Conservation (phyloP, 345 rosid species). For the Pugionium dolabratum region DNA sequence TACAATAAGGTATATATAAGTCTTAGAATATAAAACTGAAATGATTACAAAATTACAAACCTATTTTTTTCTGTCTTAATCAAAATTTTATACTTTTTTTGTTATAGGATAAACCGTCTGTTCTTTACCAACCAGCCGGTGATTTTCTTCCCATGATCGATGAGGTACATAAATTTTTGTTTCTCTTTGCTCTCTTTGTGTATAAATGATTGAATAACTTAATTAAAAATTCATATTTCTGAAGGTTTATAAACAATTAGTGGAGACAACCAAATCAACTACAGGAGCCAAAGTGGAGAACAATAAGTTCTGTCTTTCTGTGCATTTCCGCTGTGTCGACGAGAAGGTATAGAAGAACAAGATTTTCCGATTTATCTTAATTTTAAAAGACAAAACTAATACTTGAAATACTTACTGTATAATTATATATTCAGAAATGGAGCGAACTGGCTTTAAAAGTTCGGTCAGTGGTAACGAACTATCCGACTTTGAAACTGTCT, state of each 20-base stretch:
- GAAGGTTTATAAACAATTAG: slow-evolving; percentile 62
- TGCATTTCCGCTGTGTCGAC: slow-evolving; percentile 85
- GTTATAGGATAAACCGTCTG: slow-evolving; percentile 51
- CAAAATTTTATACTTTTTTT: background rate
- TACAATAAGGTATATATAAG: slow-evolving; percentile 48
- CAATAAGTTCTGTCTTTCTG: slow-evolving; percentile 91
- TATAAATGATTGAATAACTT: background rate
- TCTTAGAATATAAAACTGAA: background rate
- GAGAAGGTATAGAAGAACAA: slow-evolving; percentile 55
- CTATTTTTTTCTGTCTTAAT: background rate
- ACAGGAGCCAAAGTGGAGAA: slow-evolving; percentile 86
- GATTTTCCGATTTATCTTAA: background rate
- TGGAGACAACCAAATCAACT: slow-evolving; percentile 69
- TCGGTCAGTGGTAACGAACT: slow-evolving; percentile 59
- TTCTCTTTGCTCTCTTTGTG: background rate
- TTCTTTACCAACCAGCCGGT: slow-evolving; percentile 84
- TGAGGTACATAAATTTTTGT: slow-evolving; percentile 47
- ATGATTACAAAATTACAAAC: slow-evolving; percentile 33
- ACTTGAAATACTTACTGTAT: background rate
- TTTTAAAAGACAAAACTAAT: background rate
- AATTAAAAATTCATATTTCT: background rate
- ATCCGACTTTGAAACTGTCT: slow-evolving; percentile 63
- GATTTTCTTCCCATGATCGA: slow-evolving; percentile 91
- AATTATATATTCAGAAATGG: slow-evolving; percentile 60
- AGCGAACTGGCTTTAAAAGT: slow-evolving; percentile 67